These are phyloP conservation scores for Acanthamoeba lenticulata DNA, from an alignment of 208 protist species.

Conservation along the genomic window DNA sequence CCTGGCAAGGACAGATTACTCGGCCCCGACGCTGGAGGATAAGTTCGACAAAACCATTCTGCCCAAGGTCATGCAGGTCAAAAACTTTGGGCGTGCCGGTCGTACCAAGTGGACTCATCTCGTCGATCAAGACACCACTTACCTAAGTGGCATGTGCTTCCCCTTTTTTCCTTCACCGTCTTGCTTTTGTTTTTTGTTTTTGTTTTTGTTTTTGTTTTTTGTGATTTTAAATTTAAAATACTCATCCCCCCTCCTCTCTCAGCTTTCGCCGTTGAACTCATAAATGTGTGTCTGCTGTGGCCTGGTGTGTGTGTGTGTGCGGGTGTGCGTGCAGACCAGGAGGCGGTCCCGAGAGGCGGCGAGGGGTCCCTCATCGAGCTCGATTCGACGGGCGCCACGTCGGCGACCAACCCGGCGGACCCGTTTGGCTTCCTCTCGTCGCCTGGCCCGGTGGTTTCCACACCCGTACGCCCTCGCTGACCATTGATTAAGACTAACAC, in stretches of 20 bases:
- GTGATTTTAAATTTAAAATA: no score
- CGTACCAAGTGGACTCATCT: slow-evolving; percentile 80
- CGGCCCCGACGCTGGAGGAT: slow-evolving; percentile 66
- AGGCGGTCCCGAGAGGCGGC: background rate
- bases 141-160: background rate
- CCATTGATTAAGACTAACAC: no score
- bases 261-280: no score
- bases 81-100: slow-evolving; percentile 74
- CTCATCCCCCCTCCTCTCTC: no score
- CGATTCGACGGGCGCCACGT: background rate
- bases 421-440: background rate
- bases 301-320: background rate
- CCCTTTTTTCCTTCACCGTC: no score
- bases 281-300: no score
- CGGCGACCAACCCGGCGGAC: background rate
- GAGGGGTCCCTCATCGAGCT: background rate
- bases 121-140: slow-evolving; percentile 74
- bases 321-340: background rate
- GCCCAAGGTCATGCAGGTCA: slow-evolving; percentile 73
- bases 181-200: no score
- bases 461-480: background rate
- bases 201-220: no score
- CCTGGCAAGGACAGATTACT: background rate
- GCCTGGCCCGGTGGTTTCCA: background rate
- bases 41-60: slow-evolving; percentile 64